These are phyloP conservation scores for Pyricularia pennisetigena DNA, from an alignment of 2,329 filamentous ascomycete species.

Conservation along the genomic window DNA sequence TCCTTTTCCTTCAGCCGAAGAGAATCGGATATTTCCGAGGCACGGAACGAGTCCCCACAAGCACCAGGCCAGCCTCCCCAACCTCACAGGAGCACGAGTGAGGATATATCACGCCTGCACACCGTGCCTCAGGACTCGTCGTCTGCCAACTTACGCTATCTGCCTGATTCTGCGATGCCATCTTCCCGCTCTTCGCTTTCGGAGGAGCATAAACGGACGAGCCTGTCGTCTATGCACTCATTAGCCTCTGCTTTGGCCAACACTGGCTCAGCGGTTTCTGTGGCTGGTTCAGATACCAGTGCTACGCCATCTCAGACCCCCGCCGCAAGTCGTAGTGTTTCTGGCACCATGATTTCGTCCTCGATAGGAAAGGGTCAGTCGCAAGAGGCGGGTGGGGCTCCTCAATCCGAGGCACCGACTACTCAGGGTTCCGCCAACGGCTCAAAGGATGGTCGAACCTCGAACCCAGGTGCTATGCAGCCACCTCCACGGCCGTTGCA, in stretches of 20 bases:
- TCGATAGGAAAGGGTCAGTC: conserved; percentile 35
- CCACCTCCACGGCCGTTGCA: conserved; percentile 16
- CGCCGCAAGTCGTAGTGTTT: conserved; percentile 28
- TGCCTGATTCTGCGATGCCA: conserved; percentile 39
- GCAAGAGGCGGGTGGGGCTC: neutral
- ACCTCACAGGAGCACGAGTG: conserved; percentile 10
- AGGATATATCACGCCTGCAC: conserved; percentile 33
- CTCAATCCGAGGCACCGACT: neutral
- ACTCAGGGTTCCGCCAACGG: neutral
- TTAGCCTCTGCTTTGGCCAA: conserved; percentile 50
- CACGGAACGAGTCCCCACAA: conserved; percentile 24
- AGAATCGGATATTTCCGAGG: conserved; percentile 31
- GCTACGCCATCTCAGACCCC: conserved; percentile 11
- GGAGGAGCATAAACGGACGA: conserved; percentile 56
- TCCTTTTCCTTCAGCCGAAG: conserved; percentile 30
- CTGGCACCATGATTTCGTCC: conserved; percentile 34
- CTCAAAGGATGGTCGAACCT: conserved; percentile 15
- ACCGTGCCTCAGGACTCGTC: neutral
- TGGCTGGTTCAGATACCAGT: conserved; percentile 39
- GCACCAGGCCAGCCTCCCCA: neutral
- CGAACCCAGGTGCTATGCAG: conserved; percentile 12
- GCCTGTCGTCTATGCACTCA: conserved; percentile 64
- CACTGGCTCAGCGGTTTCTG: conserved; percentile 40
- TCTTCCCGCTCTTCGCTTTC: conserved; percentile 35
- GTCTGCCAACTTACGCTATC: conserved; percentile 14